phyloP scores from a whole-genome alignment of 805 yeast genomes.

The Yarrowia deformans region DNA sequence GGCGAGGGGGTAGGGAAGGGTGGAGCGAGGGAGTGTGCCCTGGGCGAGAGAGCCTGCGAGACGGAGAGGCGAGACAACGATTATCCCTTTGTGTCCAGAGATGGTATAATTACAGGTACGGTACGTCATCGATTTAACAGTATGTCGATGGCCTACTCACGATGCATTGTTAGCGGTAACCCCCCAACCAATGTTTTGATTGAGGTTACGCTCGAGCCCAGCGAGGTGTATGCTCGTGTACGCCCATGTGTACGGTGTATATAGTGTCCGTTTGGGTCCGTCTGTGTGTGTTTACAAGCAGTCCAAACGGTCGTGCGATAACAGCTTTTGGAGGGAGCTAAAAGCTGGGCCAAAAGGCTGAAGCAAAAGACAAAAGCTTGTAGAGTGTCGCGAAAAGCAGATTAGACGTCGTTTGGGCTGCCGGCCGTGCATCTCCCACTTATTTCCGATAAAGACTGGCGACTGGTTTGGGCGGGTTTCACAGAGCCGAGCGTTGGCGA shows the following conservation, averaged over 20 bases:
- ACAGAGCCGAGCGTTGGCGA: no score
- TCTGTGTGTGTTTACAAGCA: conserved; percentile 16
- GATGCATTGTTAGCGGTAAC: not conserved
- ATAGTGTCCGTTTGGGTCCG: not conserved
- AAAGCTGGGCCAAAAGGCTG: conserved; percentile 5
- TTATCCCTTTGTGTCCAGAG: not conserved
- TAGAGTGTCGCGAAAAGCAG: conserved; percentile 2
- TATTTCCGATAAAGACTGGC: conserved; percentile 10
- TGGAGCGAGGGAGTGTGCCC: conserved; percentile 1
- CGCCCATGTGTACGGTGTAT: not conserved
- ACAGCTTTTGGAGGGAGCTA: not conserved
- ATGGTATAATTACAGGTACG: no score
- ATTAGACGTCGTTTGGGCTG: conserved; percentile 32
- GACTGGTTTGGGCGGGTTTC: no score
- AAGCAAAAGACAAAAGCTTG: conserved; percentile 14
- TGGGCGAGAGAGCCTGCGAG: no score
- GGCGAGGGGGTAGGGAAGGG: not conserved
- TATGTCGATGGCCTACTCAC: no score
- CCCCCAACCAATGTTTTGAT: not conserved
- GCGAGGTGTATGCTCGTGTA: not conserved
- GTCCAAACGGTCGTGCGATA: conserved; percentile 37
- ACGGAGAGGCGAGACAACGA: not conserved
- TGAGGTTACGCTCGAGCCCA: no score
- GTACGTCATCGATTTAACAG: conserved; percentile 1
- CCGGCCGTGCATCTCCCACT: conserved; percentile 17